Evolutionary conservation across 345 rosid genomes (phyloP), one percentile per base, ranked within the genome.

Genomic region (Physaria fendleri): DNA sequence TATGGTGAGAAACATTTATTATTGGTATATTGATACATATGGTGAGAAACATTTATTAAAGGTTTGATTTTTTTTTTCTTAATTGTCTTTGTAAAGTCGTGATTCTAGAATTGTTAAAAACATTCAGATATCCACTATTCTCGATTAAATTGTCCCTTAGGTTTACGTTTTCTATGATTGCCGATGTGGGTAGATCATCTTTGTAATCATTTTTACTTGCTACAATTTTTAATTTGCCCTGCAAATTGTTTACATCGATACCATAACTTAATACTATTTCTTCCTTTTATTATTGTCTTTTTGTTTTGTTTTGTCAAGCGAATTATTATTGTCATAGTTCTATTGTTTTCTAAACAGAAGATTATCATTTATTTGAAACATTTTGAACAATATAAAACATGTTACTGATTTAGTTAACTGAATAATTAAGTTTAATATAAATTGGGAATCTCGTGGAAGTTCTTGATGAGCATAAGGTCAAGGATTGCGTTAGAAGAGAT

Each of bases 391-490:
- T 57, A 1, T 27, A 58, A 66, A 66, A 58, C 59, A 57, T 66
- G 65, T 16, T 58, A 23, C 15, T 49, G 43, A 23, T 66, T 56
- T 46, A 14, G 37, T 46, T 66, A 22, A 56, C 12, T 20, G 6
- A 28, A 4, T 14, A 28, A 25, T 5, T 27, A 48, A 6, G 32
- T 51, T 23, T 51, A 18, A 51, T 51, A 37, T 68, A 44, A 68
- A 62, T 56, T n/a, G 23, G 45, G 23, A 54, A 50, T 12, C 56
- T 68, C 62, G 17, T 60, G 61, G 52, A 60, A 68, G 34, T 15
- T 33, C 48, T 14, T 21, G 52, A 32, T 52, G 49, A 44, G 16
- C 5, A 7, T 27, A 29, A 18, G 33, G 73, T 68, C 73, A 68
- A 68, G 4, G 3, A 60, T 52, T 60, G 55, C 56, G 42, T 14